Conservation (phyloP, 1,139 yeast species). For the Magnusiomyces fungicola region DNA sequence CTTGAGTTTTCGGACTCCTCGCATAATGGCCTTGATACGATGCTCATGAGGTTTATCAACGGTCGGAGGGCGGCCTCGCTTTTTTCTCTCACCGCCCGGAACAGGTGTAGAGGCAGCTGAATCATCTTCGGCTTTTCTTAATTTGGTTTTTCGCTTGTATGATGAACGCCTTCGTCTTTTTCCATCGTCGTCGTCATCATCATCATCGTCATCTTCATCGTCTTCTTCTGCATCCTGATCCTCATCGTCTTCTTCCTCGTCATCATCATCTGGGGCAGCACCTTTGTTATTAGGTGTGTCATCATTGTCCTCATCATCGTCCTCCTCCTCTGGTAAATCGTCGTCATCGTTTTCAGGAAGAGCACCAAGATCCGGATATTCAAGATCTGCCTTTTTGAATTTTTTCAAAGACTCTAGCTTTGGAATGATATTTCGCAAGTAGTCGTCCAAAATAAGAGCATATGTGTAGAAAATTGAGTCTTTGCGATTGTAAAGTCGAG, state of each 20-base stretch:
- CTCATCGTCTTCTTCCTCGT: conserved; percentile 22
- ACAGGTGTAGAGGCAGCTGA: conserved; percentile 15
- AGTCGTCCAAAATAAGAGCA: conserved; percentile 64
- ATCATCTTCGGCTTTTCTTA: conserved; percentile 18
- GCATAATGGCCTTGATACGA: conserved; percentile 77
- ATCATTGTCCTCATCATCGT: conserved; percentile 28
- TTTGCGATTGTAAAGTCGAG: conserved; percentile 70
- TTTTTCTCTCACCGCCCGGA: conserved; percentile 50
- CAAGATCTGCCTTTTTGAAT: conserved; percentile 36
- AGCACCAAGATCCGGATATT: conserved; percentile 66
- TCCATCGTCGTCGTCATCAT: conserved; percentile 18
- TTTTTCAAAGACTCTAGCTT: conserved; percentile 40
- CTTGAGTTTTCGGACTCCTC: conserved; percentile 68
- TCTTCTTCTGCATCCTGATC: conserved; percentile 22
- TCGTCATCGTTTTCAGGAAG: conserved; percentile 40
- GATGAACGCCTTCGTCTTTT: conserved; percentile 23
- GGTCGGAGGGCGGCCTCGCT: conserved; percentile 92
- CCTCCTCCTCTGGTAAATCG: conserved; percentile 19
- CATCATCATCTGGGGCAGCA: conserved; percentile 22
- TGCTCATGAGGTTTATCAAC: conserved; percentile 93
- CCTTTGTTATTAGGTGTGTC: conserved; percentile 26
- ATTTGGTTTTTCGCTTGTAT: conserved; percentile 19
- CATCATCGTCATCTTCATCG: conserved; percentile 32
- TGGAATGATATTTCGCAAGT: conserved; percentile 50
- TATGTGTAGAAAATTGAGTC: conserved; percentile 60